phyloP scores from a whole-genome alignment of 73 alveolate genomes.

The Paramecium tetraurelia region DNA sequence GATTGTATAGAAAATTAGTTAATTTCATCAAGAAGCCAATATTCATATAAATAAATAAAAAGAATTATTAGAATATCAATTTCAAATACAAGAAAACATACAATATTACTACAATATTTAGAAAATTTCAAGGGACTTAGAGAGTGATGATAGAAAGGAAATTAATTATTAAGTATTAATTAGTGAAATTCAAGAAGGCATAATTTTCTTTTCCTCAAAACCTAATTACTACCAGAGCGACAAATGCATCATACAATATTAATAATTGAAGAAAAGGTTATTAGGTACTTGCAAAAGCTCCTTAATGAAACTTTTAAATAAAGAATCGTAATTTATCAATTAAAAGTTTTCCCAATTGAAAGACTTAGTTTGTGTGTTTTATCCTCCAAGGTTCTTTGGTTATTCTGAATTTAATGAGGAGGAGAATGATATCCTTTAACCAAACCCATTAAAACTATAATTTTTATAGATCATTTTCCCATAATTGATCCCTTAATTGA shows the following conservation, averaged over 20 bases:
- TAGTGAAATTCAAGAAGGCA: constrained; percentile 20
- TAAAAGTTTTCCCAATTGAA: background rate
- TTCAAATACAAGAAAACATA: background rate
- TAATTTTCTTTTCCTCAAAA: background rate
- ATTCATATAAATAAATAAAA: constrained; percentile 18
- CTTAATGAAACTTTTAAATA: background rate
- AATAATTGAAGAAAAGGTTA: background rate
- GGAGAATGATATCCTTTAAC: background rate
- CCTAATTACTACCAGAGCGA: constrained; percentile 22
- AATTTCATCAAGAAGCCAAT: constrained; percentile 44
- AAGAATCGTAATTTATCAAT: background rate
- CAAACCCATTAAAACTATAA: background rate
- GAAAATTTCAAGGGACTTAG: background rate
- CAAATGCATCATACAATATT: background rate
- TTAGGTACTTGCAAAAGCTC: background rate
- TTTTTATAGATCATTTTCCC: constrained; percentile 21
- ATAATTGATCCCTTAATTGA: constrained; percentile 12
- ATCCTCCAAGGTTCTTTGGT: constrained; percentile 26
- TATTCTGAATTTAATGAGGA: background rate
- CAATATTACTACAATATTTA: background rate
- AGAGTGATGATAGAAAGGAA: background rate
- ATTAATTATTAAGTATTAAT: background rate
- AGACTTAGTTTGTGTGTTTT: constrained; percentile 2
- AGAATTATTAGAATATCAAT: background rate
- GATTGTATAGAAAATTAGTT: background rate